Percentiles rank a stretch among this genome's conserved stretches.
Evolutionary conservation across 1,284 basidiomycete species (phyloP).

Genomic region (Lentinula novae-zelandiae): DNA sequence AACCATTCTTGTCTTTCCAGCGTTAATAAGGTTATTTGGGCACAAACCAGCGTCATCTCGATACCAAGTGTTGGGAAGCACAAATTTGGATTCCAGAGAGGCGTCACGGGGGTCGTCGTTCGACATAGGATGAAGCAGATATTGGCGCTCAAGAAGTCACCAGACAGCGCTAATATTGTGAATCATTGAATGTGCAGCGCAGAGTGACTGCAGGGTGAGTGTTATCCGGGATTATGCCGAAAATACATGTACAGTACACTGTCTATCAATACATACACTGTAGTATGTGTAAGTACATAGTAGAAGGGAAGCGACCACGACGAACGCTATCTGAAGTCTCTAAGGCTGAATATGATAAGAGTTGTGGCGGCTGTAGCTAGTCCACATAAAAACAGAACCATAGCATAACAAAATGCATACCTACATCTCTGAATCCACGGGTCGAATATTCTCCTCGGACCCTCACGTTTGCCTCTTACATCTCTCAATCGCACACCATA

Average conservation of each 20-base stretch:
- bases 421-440: slow-evolving; percentile 47
- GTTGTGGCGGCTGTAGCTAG: slow-evolving; percentile 33
- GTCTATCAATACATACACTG: too few relatives aligned
- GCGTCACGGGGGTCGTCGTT: slow-evolving; percentile 63
- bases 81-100: slow-evolving; percentile 52
- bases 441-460: slow-evolving; percentile 40
- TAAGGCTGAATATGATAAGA: slow-evolving; percentile 38
- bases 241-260: too few relatives aligned
- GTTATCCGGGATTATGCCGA: too few relatives aligned
- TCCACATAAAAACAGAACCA: slow-evolving; percentile 32
- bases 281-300: neutral
- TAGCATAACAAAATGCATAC: slow-evolving; percentile 41
- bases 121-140: slow-evolving; percentile 11
- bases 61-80: slow-evolving; percentile 61
- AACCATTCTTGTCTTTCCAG: neutral
- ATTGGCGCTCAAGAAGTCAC: neutral
- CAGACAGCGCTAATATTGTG: too few relatives aligned
- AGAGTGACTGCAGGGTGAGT: too few relatives aligned
- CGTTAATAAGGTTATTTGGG: neutral
- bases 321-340: slow-evolving; percentile 3
- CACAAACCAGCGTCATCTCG: slow-evolving; percentile 50
- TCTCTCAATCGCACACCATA: slow-evolving; percentile 38
- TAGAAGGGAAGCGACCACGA: too few relatives aligned
- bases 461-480: slow-evolving; percentile 37
- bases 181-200: too few relatives aligned